Conservation (phyloP, 2,329 filamentous ascomycete species). For the Byssoonygena ceratinophila region DNA sequence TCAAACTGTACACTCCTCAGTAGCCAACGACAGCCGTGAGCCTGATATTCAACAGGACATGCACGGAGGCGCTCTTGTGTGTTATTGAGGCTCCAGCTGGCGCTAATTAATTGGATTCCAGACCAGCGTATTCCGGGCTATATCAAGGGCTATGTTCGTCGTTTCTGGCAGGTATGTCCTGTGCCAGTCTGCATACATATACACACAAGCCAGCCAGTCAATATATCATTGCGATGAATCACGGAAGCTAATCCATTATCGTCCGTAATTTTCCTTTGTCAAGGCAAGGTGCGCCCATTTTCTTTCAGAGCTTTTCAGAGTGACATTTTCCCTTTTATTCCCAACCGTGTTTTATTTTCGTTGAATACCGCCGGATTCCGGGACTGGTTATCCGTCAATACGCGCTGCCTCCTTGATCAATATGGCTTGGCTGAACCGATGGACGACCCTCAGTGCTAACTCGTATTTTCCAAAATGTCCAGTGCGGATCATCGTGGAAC, state of each 20-base stretch:
- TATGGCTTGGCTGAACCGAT: constrained; percentile 1
- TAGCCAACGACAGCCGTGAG: background rate
- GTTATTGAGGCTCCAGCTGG: background rate
- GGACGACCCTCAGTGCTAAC: constrained; percentile 6
- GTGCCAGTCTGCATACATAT: background rate
- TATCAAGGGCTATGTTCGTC: constrained; percentile 83
- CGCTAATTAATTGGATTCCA: constrained; percentile 30
- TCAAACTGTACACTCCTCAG: background rate
- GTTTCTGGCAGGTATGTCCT: constrained; percentile 86
- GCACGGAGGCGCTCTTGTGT: background rate
- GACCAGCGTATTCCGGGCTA: constrained; percentile 79
- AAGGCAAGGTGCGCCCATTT: constrained; percentile 19
- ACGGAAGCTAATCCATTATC: constrained; percentile 5
- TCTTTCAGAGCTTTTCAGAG: background rate
- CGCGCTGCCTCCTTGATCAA: background rate
- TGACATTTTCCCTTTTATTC: background rate
- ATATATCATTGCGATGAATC: constrained; percentile 3
- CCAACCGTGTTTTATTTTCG: background rate
- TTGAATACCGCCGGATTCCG: constrained; percentile 2
- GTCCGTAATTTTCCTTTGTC: constrained; percentile 2
- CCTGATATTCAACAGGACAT: background rate
- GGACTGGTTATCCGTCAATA: background rate
- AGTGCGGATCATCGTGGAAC: constrained; percentile 95
- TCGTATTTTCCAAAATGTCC: constrained; percentile 10
- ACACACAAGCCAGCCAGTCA: background rate